Evolutionary conservation across 768 basidiomycete genomes (phyloP), one percentile per base, ranked within the genome.

Genomic region (Cystofilobasidium macerans): DNA sequence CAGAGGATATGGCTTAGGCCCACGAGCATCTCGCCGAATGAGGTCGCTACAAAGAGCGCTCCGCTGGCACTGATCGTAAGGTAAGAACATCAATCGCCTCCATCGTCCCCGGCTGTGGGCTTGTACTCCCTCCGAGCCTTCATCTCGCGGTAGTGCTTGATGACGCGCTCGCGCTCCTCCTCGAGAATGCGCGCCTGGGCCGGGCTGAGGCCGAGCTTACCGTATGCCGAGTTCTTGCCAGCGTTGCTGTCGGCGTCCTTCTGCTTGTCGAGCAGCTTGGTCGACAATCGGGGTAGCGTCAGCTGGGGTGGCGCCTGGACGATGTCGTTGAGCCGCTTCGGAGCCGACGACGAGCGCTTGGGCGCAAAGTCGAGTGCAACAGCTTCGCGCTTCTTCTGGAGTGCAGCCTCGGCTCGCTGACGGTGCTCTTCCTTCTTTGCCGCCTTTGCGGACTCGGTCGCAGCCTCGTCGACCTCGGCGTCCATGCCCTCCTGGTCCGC

Each of bases 141-240:
- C 36, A 62, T 28, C 32, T 68, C 61, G 33, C 67, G 24, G 36
- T 68, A 68, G 56, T 54, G 56, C 61, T 40, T 48, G 26, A 68
- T 68, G 32, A 68, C 67, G 40, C 67, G 57, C 57, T 68, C 67
- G 36, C 67, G 62, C 67, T 68, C 67, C 51, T 68, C 67, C 61
- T 57, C 61, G 53, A 68, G 32, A n/a, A 68, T 68, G n/a, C 67
- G 57, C 57, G 57, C 57, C 45, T 68, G 67, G 16, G 61, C 67
- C 40, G 62, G 26, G 48, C 56, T 57, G 40, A 62, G 28, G 11
- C 67, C 61, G 38, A 68, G 42, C 57, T 30, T 58, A 22, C 33
- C 42, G n/a, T 54, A 51, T 24, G 53, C 53, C 22, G 58, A 57
- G 36, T 53, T 58, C 42, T 42, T 43, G 40, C 24, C 22, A 7